phyloP scores from a whole-genome alignment of 2,329 filamentous ascomycete genomes.

The Botrytis aclada region DNA sequence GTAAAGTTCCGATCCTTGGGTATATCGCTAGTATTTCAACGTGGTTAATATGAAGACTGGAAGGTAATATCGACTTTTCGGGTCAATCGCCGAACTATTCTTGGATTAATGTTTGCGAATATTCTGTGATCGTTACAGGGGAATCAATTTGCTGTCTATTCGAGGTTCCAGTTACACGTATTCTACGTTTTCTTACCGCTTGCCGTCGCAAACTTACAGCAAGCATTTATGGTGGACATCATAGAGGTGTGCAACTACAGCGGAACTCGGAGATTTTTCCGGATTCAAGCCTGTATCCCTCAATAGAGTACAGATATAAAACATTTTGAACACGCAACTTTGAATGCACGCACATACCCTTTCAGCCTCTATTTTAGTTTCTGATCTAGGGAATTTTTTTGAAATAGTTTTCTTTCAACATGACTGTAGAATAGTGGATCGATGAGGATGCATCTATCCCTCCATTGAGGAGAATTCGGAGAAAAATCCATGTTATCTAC shows the following conservation, averaged over 20 bases:
- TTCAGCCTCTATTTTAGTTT: neutral
- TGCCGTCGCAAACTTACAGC: conserved; percentile 16
- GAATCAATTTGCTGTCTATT: conserved; percentile 3
- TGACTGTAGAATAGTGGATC: neutral
- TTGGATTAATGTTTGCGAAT: conserved; percentile 12
- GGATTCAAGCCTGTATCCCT: conserved; percentile 11
- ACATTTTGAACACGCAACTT: neutral
- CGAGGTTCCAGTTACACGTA: conserved; percentile 15
- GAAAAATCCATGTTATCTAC: conserved; percentile 12
- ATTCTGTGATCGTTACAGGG: neutral
- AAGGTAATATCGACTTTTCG: neutral
- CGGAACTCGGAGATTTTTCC: conserved; percentile 15
- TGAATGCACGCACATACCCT: neutral
- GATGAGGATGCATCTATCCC: neutral
- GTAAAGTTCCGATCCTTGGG: conserved; percentile 12
- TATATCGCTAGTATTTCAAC: neutral
- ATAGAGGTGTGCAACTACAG: conserved; percentile 6
- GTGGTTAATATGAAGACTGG: neutral
- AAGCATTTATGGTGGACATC: conserved; percentile 3
- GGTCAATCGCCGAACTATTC: neutral
- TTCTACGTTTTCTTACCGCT: conserved; percentile 14
- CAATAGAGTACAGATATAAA: neutral
- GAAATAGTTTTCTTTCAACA: neutral
- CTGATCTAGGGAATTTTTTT: neutral
- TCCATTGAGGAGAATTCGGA: conserved; percentile 10